Evolutionary conservation across 371 early-diverging fungal genomes (phyloP), one percentile per base, ranked within the genome.

Genomic region (Nematocida parisii): DNA sequence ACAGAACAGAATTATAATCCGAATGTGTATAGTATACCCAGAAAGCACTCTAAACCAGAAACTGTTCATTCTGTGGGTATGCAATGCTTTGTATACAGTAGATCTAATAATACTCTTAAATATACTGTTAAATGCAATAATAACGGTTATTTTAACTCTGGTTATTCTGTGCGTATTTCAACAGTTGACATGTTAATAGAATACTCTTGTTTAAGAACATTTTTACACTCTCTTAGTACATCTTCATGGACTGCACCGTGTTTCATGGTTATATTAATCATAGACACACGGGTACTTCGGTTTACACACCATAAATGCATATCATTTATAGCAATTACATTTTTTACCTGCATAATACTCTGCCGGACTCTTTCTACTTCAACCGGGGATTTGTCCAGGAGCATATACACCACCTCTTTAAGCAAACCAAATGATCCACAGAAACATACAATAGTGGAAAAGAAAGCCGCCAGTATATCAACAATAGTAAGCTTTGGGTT

Each of bases 321-420:
- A 42, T 77, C 80, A 33, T 57, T 71, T 6, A 77, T 71, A 7
- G 55, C 4, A 11, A 27, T 15, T 11, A 77, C 80, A 9, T 27
- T 11, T 22, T 44, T 18, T 15, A 77, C 60, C 9, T 24, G 18
- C 22, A 77, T 20, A 42, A 77, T 18, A 4, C 47, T 5, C 6
- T 42, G 27, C 4, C 44, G 9, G 15, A 77, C 80, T 5, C 3
- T 44, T 20, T 68, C 13, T 40, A 68, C 68, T 3, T 70, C 71
- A 24, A 77, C 66, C 0, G 80, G 80, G 1, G 80, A 77, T 15
- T 3, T 44, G 22, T 77, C 80, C 44, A 77, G 45, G 0, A 77
- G 50, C 47, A 70, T 61, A 27, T 7, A 2, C 5, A 60, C 13
- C 0, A 77, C 54, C 9, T 77, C 80, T 54, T 55, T 68, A 6